Evolutionary conservation across 768 basidiomycete species (phyloP), one percentile per base, ranked within the genome.

Genomic region (Mycena kentingensis): DNA sequence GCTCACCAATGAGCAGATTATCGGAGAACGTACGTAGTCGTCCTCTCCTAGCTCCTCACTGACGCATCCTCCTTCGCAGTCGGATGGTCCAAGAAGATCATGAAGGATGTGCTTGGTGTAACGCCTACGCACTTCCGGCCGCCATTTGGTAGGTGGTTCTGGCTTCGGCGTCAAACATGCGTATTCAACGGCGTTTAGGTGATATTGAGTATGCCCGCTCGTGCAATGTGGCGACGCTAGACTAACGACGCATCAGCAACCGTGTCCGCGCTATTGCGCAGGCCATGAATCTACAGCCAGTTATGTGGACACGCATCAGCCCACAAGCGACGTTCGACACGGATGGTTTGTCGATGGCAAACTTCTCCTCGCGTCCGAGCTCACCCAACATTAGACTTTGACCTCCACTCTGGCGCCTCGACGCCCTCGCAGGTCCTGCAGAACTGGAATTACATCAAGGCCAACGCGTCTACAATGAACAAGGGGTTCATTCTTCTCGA

Each of bases 401-500:
- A 91, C 70, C 84, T 96, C 58, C 80, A 84, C 29, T 79, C 83
- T 41, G 90, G 90, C 25, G 49, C 69, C 10, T 76, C 78, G 32
- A 73, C 73, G 6, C 83, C 84, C 4, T 66, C 75, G 25, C 77
- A 85, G 56, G 88, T 87, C 18, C 69, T 88, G 16, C 71, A 76
- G 54, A 87, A 87, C 69, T 93, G 91, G 82, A 74, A 90, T 59
- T 71, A 72, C 56, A 92, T 94, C 70, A 71, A 93, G 41, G 70
- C 69, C 41, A 86, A 85, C 61, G 85, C 78, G 7, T 70, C 82
- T 3, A 63, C 67, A 22, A 72, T 88, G 50, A 56, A 77, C 62
- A 81, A 68, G n/a, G 93, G 93, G 11, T 96, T 96, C 77, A 91
- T 96, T 62, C 88, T 91, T 44, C 78, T 96, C 29, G 89, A 90